Evolutionary conservation across 2,329 filamentous ascomycete species (phyloP), one percentile per base, ranked within the genome.

Genomic region (Tolypocladium amazonense): DNA sequence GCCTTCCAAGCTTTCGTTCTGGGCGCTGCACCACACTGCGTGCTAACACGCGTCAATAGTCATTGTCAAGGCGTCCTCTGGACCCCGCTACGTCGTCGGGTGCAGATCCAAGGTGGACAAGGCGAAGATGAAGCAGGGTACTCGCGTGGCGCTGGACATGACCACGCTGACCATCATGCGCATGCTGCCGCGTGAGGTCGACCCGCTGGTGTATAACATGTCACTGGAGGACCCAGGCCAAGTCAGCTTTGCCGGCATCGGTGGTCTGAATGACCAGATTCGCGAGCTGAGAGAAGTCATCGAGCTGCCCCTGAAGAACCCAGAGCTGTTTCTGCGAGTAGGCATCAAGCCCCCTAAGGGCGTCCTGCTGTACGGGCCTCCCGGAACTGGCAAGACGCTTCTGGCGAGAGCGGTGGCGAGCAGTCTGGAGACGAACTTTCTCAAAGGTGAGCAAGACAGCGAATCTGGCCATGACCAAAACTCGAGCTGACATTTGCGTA

Each of bases 81-180:
- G 94, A 33, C 94, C 94, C 62, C 86, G 94, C 79, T 99, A 99
- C 77, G 95, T 99, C 61, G 94, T 99, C 68, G 94, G 94, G 61
- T 99, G 94, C 80, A 88, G 94, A 70, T 97, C 92, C 63, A 99
- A 99, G 78, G 94, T 99, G 71, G 94, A 99, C 81, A 97, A 95
- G 79, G 80, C 82, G 63, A 97, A 97, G 81, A 80, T 99, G 73
- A 99, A 97, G 84, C 94, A 99, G 77, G 95, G 95, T 69, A 97
- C 93, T 35, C 90, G 94, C 71, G 94, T 99, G 59, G 93, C 94
- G 39, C 87, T 99, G 62, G 94, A 99, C 72, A 99, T 99, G 94
- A 99, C 94, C 57, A 99, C 94, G 25, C 88, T 99, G 67, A 99
- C 94, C 62, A 99, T 99, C 76, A 99, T 99, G 94, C 90, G 94